Percentiles rank a stretch among this genome's conserved stretches.
These are phyloP conservation scores for Incumbomyces lentus DNA, from an alignment of 2,329 filamentous ascomycete species.

Conservation along the genomic window DNA sequence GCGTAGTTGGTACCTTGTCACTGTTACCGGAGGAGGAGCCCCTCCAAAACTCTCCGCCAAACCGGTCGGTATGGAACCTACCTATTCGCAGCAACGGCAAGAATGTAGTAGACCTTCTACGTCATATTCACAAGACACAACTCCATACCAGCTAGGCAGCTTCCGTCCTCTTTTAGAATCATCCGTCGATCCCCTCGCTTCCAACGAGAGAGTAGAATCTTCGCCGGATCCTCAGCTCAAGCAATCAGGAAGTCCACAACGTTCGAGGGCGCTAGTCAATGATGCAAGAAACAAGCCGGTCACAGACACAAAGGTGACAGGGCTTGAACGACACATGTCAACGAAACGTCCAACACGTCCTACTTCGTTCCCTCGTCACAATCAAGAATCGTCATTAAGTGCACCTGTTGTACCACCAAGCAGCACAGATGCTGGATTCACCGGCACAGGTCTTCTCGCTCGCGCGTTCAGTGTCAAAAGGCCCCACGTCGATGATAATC, in stretches of 20 bases:
- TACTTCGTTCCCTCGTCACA: not conserved
- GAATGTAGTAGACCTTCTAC: constrained; percentile 5
- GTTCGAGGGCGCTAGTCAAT: not conserved
- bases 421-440: constrained; percentile 1
- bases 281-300: not conserved
- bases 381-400: not conserved
- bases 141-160: constrained; percentile 51
- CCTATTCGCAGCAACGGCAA: not conserved
- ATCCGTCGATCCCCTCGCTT: constrained; percentile 21
- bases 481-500: too few species aligned
- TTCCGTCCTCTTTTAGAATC: constrained; percentile 60
- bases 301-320: not conserved
- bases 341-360: not conserved
- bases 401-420: not conserved
- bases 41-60: constrained; percentile 12
- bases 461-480: too few species aligned
- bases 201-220: not conserved
- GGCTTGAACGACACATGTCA: not conserved
- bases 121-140: constrained; percentile 37
- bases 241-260: not conserved
- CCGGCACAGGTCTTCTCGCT: too few species aligned
- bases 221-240: not conserved
- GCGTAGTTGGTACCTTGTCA: constrained; percentile 86
- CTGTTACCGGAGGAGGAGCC: constrained; percentile 52
- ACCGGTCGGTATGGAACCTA: constrained; percentile 14